phyloP scores from a whole-genome alignment of 2,329 filamentous ascomycete species.

The Fusarium sarcochroum region DNA sequence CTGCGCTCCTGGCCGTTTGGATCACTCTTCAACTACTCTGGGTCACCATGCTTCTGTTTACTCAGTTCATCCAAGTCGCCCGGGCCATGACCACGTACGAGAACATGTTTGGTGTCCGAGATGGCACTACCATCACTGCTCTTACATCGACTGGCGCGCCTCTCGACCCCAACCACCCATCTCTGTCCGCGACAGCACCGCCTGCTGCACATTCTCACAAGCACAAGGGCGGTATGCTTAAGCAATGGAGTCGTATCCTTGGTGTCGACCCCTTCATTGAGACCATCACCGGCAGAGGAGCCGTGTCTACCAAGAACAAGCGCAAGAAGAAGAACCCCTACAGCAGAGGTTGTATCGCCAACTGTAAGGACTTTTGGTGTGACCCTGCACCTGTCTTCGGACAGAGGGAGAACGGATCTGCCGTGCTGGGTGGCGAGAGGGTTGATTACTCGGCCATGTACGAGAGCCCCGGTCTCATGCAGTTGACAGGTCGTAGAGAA shows the following conservation, averaged over 20 bases:
- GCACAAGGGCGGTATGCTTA: slow-evolving; percentile 76
- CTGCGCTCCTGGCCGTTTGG: slow-evolving; percentile 85
- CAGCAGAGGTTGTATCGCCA: slow-evolving; percentile 84
- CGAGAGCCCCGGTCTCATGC: slow-evolving; percentile 82
- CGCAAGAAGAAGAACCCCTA: slow-evolving; percentile 83
- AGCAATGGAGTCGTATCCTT: slow-evolving; percentile 86
- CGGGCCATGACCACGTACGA: slow-evolving; percentile 96
- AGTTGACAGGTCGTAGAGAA: slow-evolving; percentile 63
- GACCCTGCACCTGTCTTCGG: slow-evolving; percentile 88
- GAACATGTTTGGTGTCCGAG: slow-evolving; percentile 87
- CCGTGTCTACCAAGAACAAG: slow-evolving; percentile 69
- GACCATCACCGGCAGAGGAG: slow-evolving; percentile 87
- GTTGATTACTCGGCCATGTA: slow-evolving; percentile 94
- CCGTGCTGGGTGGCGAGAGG: slow-evolving; percentile 80
- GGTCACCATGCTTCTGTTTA: slow-evolving; percentile 97
- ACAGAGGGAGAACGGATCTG: slow-evolving; percentile 78
- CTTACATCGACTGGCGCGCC: slow-evolving; percentile 84
- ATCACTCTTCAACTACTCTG: slow-evolving; percentile 87
- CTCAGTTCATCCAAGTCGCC: slow-evolving; percentile 93
- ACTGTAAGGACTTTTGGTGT: slow-evolving; percentile 97
- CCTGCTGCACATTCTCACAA: slow-evolving; percentile 63
- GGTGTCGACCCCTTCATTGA: slow-evolving; percentile 95
- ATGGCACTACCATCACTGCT: slow-evolving; percentile 73
- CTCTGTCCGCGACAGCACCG: slow-evolving; percentile 66
- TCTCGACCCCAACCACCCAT: slow-evolving; percentile 75